Base-by-base conservation (phyloP, 108 stramenopile species). In the Skeletonema costatum region DNA sequence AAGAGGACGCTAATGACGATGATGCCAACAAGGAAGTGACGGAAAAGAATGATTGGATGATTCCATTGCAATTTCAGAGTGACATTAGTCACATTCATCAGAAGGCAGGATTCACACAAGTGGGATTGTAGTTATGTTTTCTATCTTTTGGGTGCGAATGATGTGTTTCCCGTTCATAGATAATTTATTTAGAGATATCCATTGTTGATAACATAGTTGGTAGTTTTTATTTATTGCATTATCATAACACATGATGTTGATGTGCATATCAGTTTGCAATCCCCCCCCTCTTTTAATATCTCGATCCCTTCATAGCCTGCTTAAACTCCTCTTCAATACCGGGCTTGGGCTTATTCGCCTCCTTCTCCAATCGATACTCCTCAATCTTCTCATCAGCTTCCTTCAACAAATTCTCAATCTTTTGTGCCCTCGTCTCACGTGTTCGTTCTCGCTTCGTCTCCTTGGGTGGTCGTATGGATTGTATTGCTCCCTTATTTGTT, bases 51-150 rank as follows among this genome's bases (percentile, higher is more conserved):
- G 91, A 96, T 71, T 93, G 91, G 81, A 93, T 96, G 92, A 92
- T 96, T 64, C 94, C 94, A 1, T 78, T 96, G 64, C 86, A 88
- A 19, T 93, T 96, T 73, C 93, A 94, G 62, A 88, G 88, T 71
- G 94, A 96, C 68, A 93, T 96, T 70, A 81, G 87, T 36, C 89
- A 89, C 48, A 93, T 96, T 70, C 92, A 93, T 61, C 84, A 86
- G 67, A 93, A 88, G 59, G 90, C 92, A 13, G 94, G 94, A 17
- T 96, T 96, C 71, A 93, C 92, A 12, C 83, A 85, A 56, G 79
- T 80, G 36, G 93, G 93, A 11, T 71, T 83, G 42, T 86, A 56
- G 21, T 21, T 46, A 11, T 14, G 11, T 46, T 46, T 10, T 7
- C 53, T 56, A 1, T 5, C 4, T 21, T 19, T 5, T 51, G n/a